A percentile compares a stretch with the other conserved stretches of the same genome.
Evolutionary conservation across 169 alveolate species (phyloP).

Genomic region (Plasmodium gaboni): DNA sequence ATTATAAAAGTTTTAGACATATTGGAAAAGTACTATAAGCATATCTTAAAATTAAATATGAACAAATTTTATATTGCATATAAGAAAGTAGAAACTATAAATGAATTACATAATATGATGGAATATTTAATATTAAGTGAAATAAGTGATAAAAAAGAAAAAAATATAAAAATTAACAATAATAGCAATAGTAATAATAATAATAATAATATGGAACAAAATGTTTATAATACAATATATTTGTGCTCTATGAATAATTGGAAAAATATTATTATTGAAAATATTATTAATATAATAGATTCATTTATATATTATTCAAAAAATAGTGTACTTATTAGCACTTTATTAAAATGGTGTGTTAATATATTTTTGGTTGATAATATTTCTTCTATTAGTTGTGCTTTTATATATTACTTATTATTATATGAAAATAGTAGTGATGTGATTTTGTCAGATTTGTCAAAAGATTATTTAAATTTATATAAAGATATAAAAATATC

Average conservation of each 20-base stretch:
- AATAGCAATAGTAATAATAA: neutral
- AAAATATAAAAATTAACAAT: neutral
- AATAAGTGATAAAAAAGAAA: neutral
- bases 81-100: neutral
- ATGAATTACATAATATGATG: neutral
- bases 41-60: conserved; percentile 4
- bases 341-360: conserved; percentile 36
- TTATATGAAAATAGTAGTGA: conserved; percentile 35
- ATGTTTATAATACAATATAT: too few species aligned
- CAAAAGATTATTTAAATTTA: conserved; percentile 30
- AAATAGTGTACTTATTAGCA: conserved; percentile 35
- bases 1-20: conserved; percentile 29
- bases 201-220: neutral
- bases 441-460: conserved; percentile 36
- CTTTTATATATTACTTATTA: conserved; percentile 25
- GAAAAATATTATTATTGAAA: conserved; percentile 18
- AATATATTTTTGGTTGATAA: conserved; percentile 11
- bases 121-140: neutral
- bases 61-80: neutral
- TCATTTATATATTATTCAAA: conserved; percentile 18
- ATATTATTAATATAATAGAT: conserved; percentile 47
- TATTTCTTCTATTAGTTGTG: conserved; percentile 13
- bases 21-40: conserved; percentile 30
- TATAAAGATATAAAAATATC: conserved; percentile 24
- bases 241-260: neutral